phyloP scores from a whole-genome alignment of 495 filamentous ascomycete genomes.

The Amphirosellinia nigrospora region DNA sequence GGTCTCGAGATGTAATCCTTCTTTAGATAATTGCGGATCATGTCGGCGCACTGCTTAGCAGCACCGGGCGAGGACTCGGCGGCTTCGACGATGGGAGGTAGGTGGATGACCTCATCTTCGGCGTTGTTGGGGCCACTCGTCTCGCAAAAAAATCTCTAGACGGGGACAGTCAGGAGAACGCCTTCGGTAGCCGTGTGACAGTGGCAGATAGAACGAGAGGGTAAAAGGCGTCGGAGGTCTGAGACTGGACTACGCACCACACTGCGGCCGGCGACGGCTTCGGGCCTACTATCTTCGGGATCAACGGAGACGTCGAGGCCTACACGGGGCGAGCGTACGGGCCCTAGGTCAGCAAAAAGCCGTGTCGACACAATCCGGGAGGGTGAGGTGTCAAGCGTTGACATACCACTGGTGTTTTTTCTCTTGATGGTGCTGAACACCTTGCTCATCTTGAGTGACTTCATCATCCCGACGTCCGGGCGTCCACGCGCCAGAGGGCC shows the following conservation, averaged over 20 bases:
- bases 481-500: background rate
- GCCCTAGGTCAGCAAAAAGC: conserved; percentile 18
- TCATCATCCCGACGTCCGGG: conserved; percentile 42
- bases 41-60: conserved; percentile 74
- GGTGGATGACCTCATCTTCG: conserved; percentile 88
- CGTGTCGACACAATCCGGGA: background rate
- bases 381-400: conserved; percentile 12
- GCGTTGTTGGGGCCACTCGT: conserved; percentile 68
- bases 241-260: conserved; percentile 49
- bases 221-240: background rate
- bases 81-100: conserved; percentile 93
- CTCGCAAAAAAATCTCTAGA: conserved; percentile 73
- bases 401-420: conserved; percentile 45
- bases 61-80: conserved; percentile 91
- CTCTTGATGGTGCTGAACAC: conserved; percentile 60
- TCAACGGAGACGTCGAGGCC: conserved; percentile 36
- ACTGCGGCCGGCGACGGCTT: conserved; percentile 60
- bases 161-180: conserved; percentile 21
- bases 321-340: conserved; percentile 1
- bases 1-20: conserved; percentile 66
- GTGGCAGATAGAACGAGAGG: background rate
- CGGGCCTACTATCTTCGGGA: conserved; percentile 56
- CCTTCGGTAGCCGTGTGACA: conserved; percentile 9
- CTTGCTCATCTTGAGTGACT: conserved; percentile 60
- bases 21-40: conserved; percentile 82